phyloP scores from a whole-genome alignment of 78 protist species.

The Dictyostelium intermedium region DNA sequence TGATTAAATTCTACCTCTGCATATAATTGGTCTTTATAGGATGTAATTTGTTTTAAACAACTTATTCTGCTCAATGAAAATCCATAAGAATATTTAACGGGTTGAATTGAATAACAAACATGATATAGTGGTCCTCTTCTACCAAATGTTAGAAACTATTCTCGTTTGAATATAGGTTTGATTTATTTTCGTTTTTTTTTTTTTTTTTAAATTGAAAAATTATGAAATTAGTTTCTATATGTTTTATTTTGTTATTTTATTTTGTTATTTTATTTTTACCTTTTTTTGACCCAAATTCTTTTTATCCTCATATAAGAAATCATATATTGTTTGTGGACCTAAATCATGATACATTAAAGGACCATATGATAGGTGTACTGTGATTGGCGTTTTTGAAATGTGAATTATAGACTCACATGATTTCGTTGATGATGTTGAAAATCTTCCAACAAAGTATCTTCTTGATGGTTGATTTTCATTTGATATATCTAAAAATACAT shows the following conservation, averaged over 20 bases:
- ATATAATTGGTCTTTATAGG: conserved; percentile 66
- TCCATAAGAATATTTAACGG: conserved; percentile 76
- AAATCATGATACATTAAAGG: conserved; percentile 80
- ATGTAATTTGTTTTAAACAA: conserved; percentile 70
- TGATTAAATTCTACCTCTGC: conserved; percentile 88
- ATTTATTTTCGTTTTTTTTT: no score
- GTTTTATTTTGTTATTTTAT: no score
- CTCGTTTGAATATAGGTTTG: no score
- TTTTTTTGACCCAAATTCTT: conserved; percentile 63
- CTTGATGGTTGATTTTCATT: conserved; percentile 77
- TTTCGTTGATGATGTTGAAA: conserved; percentile 65
- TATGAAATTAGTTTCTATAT: no score
- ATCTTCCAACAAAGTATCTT: conserved; percentile 76
- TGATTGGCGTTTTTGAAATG: conserved; percentile 68
- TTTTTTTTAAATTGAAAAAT: no score
- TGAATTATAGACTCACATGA: conserved; percentile 76
- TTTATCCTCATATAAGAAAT: conserved; percentile 61
- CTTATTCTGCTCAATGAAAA: conserved; percentile 66
- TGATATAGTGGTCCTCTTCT: conserved; percentile 82
- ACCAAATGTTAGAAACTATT: conserved; percentile 73
- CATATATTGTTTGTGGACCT: conserved; percentile 77
- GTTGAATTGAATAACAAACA: conserved; percentile 77
- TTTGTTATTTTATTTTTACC: neutral
- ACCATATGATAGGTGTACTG: conserved; percentile 68
- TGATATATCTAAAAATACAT: conserved; percentile 76